phyloP scores from a whole-genome alignment of 2,329 filamentous ascomycete species.

The Sporothrix mexicana region DNA sequence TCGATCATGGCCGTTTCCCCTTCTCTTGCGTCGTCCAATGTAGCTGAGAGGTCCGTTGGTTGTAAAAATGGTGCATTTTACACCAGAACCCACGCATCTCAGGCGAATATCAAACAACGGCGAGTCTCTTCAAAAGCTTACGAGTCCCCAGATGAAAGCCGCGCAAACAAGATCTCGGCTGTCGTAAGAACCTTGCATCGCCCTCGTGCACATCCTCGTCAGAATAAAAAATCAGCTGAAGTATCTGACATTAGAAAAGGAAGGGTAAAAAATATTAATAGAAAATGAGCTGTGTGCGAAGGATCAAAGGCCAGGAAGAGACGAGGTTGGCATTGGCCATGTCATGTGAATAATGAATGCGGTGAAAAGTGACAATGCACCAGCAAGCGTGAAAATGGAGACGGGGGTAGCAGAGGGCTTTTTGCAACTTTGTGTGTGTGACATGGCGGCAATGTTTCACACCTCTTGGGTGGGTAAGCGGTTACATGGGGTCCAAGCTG shows the following conservation, averaged over 20 bases:
- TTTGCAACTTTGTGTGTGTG: conserved; percentile 27
- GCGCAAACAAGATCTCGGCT: too few relatives aligned
- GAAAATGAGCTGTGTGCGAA: neutral
- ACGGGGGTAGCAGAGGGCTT: neutral
- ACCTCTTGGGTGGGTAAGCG: conserved; percentile 31
- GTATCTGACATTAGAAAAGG: neutral
- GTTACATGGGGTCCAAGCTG: conserved; percentile 34
- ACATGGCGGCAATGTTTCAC: conserved; percentile 34
- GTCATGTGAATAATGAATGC: neutral
- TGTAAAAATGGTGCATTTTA: too few relatives aligned
- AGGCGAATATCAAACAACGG: neutral
- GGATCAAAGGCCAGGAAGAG: neutral
- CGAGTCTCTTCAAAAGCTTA: neutral
- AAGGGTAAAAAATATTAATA: neutral
- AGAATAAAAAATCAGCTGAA: neutral
- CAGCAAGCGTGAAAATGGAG: neutral
- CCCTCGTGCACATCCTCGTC: neutral
- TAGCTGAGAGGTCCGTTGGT: too few relatives aligned
- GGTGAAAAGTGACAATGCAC: neutral
- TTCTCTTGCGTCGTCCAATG: neutral
- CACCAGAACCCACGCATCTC: too few relatives aligned
- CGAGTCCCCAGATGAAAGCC: too few relatives aligned
- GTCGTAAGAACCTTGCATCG: neutral
- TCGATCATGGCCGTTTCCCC: conserved; percentile 10
- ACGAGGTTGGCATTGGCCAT: neutral